Conservation (phyloP, 768 basidiomycete species). For the Botryobasidium botryosum region DNA sequence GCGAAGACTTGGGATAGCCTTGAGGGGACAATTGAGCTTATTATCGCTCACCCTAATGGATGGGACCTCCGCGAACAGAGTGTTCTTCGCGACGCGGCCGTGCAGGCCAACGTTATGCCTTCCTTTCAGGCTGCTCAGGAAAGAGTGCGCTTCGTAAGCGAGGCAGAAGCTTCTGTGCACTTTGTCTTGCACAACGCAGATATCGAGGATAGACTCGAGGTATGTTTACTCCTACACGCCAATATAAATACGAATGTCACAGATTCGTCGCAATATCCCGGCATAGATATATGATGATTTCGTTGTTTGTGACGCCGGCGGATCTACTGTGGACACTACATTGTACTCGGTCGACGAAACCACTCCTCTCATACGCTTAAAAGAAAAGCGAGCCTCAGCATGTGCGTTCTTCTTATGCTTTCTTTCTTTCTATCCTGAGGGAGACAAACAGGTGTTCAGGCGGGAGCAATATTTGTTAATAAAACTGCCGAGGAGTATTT, state of each 20-base stretch:
- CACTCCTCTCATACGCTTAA: background rate
- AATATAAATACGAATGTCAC: too few species aligned
- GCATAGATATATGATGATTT: background rate
- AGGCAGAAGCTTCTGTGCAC: conserved; percentile 38
- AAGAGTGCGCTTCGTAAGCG: conserved; percentile 30
- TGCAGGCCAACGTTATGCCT: conserved; percentile 25
- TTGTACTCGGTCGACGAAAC: background rate
- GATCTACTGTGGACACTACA: conserved; percentile 1
- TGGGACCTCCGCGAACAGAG: conserved; percentile 31
- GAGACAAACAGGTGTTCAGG: background rate
- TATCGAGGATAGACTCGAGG: conserved; percentile 8
- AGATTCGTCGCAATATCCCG: background rate
- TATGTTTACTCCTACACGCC: too few species aligned
- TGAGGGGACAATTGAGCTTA: background rate
- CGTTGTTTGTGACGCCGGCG: conserved; percentile 2
- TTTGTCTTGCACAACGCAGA: too few species aligned
- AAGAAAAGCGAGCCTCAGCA: background rate
- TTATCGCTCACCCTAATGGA: conserved; percentile 23
- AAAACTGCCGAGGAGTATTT: too few species aligned
- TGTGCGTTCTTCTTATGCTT: too few species aligned
- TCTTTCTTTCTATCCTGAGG: background rate
- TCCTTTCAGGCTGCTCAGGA: too few species aligned
- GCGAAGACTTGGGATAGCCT: background rate
- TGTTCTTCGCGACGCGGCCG: conserved; percentile 29
- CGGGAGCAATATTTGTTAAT: background rate